Base-by-base conservation (phyloP, 1,284 basidiomycete genomes). In the Thelephora terrestris region DNA sequence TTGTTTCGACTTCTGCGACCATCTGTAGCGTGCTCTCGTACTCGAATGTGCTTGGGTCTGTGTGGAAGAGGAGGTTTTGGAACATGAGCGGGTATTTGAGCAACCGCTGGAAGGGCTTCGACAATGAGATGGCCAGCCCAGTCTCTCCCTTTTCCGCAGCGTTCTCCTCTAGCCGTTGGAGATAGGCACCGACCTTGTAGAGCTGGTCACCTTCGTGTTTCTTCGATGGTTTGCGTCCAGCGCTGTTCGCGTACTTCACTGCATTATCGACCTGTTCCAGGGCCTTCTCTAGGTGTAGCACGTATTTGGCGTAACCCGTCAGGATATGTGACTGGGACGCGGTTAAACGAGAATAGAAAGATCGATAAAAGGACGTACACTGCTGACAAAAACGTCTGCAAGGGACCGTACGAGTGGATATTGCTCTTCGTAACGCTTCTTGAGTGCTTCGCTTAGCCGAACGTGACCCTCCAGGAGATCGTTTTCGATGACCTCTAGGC, bases 31-130 rank as follows among this genome's bases (percentile, higher is more conserved):
- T 96, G 58, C 85, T 90, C 62, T 99, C 95, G 61, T 97, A 99
- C 68, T 99, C 95, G 61, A 86, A 92, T 2, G 93, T 93, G 55
- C 91, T 94, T 1, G 95, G 92, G 60, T 98, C 95, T 7, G 95
- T 96, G 65, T 95, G 89, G 68, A 85, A 95, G 44, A 95, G 78
- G n/a, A 97, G 75, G 65, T 97, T 97, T 68, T 98, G 94, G 70
- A 98, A 97, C 37, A 99, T 79, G 16, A 99, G 76, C 2, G 95
- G 95, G 63, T 98, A 96, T 66, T 99, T 98, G 62, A 97, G 81
- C 38, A 99, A 73, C 27, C 95, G 80, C 62, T 98, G 95, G 69
- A 99, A 96, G 1, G 95, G 95, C 66, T 97, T 98, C 21, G 91
- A 94, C 7, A 97, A 72, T 2, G 91, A 91, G 60, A 99, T 98